A percentile compares a stretch with the other conserved stretches of the same genome.
These are phyloP conservation scores for Fusarium dlaminii DNA, from an alignment of 2,329 filamentous ascomycete genomes.

Conservation along the genomic window DNA sequence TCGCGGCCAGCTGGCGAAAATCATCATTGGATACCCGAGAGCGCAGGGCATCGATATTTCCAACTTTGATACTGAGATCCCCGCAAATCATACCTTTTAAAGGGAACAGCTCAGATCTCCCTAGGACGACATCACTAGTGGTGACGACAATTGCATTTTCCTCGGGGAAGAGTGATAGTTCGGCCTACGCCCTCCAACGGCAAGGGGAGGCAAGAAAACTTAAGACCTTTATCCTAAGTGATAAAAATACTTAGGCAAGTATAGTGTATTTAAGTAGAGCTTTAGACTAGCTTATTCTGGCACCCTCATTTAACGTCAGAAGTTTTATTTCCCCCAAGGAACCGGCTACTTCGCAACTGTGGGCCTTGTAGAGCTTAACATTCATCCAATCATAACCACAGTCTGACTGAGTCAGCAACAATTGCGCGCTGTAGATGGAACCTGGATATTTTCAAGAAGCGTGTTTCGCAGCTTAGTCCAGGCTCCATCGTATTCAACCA, in stretches of 20 bases:
- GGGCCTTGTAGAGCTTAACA: neutral
- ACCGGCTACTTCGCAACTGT: neutral
- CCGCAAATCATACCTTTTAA: neutral
- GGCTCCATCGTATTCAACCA: conserved; percentile 30
- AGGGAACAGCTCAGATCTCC: neutral
- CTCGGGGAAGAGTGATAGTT: neutral
- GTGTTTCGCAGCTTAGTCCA: conserved; percentile 35
- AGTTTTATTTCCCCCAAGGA: neutral
- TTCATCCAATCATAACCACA: conserved; percentile 20
- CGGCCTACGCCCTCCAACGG: neutral
- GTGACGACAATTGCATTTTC: neutral
- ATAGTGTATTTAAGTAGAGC: neutral
- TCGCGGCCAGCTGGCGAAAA: neutral
- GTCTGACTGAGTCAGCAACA: conserved; percentile 35
- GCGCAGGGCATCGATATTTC: neutral
- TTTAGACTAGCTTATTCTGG: neutral
- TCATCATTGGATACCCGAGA: neutral
- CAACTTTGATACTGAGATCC: neutral
- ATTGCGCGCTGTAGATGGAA: conserved; percentile 22
- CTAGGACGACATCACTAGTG: neutral
- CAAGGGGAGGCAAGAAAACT: neutral
- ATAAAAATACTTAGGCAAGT: neutral
- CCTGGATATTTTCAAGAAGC: conserved; percentile 45
- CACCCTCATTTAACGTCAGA: neutral
- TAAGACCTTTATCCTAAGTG: neutral